Base-by-base conservation (phyloP, 257 asterid species). In the Jacaranda mimosifolia region DNA sequence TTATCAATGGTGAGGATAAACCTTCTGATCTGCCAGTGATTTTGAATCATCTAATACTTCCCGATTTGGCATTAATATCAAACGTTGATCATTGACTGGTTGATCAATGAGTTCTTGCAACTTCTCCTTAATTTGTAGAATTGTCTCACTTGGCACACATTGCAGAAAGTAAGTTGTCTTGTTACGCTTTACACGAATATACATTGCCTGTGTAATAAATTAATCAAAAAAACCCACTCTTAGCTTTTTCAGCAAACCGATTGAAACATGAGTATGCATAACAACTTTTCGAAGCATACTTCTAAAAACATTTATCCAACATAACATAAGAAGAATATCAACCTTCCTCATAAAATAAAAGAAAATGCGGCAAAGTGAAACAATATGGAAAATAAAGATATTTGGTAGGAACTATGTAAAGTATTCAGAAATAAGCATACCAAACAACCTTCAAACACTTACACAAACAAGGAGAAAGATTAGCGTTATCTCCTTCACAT, bases 11-110 rank as follows among this genome's bases (percentile, higher is more conserved):
- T 19, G 71, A 59, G 43, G 59, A 67, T 7, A 9, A 78, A 95
- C 99, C 94, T 90, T 91, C 82, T 93, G 98, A 86, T 93, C 97
- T 32, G 98, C 99, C 70, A 93, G 85, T 35, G 99, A 77, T 84
- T 89, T 93, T 35, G 89, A 83, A 81, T 95, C 99, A 48, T 91
- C 99, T 70, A 95, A 84, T 32, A 86, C 86, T 83, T 93, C 89
- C 69, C 55, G 78, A 79, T 72, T 81, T 32, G 87, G 89, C 86
- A 87, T 73, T 70, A 92, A 80, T 69, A 91, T 83, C 86, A 93
- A 69, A 0, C 89, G 96, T 75, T 91, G 99, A 82, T 93, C 89
- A 74, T 76, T 80, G 82, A 81, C 88, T 5, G 98, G 94, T 15
- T 91, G 89, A 80, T 93, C 99, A 59, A 84, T 85, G 82, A 93